Percentiles rank a stretch among this genome's conserved stretches.
These are phyloP conservation scores for Trichosanthes truncata DNA, from an alignment of 306 rosid species.

Conservation along the genomic window DNA sequence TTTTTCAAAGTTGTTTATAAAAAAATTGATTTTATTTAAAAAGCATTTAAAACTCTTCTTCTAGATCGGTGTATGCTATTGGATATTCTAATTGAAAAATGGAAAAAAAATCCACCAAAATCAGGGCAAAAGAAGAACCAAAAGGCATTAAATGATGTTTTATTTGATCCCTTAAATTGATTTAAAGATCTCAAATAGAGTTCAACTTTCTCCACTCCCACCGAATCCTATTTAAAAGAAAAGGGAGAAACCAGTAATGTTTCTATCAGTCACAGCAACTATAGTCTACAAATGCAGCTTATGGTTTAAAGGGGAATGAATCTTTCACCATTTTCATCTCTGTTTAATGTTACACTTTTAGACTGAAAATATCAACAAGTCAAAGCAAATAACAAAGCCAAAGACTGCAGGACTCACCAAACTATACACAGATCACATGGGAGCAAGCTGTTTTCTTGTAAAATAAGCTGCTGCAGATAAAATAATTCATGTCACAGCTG, in stretches of 20 bases:
- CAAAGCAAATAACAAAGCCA: background rate
- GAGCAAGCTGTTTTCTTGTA: background rate
- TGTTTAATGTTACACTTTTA: slow-evolving; percentile 6
- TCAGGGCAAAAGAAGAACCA: background rate
- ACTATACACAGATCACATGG: background rate
- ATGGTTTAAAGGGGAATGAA: background rate
- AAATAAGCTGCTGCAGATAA: background rate
- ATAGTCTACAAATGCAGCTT: background rate
- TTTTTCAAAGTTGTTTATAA: too few relatives aligned
- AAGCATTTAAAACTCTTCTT: too few relatives aligned
- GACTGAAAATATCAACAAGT: background rate
- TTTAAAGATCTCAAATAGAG: background rate
- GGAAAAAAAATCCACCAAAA: background rate
- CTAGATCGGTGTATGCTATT: background rate
- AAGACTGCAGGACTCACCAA: background rate
- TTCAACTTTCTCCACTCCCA: background rate
- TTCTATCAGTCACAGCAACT: background rate
- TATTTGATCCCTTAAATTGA: background rate
- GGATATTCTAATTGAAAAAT: background rate
- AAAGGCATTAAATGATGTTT: background rate
- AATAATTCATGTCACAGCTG: background rate
- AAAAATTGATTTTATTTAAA: too few relatives aligned
- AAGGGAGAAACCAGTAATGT: background rate
- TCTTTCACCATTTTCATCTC: background rate
- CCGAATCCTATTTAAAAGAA: background rate